These are phyloP conservation scores for Ceriops zippeliana DNA, from an alignment of 345 rosid genomes.

Conservation along the genomic window DNA sequence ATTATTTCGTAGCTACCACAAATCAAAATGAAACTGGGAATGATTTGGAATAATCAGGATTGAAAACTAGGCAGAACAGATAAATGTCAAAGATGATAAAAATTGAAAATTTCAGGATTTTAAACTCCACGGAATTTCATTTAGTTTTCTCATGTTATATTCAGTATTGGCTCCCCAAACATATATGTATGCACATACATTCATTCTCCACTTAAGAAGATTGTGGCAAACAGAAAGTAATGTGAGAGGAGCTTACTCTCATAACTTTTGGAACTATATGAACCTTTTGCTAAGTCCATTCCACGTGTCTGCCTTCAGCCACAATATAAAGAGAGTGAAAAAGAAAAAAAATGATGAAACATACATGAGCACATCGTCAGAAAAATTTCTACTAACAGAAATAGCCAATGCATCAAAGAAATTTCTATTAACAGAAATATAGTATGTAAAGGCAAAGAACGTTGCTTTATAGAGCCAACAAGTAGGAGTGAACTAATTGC, in stretches of 20 bases:
- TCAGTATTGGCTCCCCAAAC: too few species aligned
- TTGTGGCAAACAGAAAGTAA: conserved; percentile 6
- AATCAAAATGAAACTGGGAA: background rate
- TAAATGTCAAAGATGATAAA: background rate
- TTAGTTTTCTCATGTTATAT: too few species aligned
- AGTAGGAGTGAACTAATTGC: background rate
- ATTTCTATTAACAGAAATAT: background rate
- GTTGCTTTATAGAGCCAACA: background rate
- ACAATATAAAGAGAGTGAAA: conserved; percentile 16
- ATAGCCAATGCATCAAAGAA: conserved; percentile 1
- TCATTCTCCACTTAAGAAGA: background rate
- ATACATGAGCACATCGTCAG: background rate
- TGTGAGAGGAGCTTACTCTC: conserved; percentile 44
- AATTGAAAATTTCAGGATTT: too few species aligned
- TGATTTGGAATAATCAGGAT: background rate
- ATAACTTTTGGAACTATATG: conserved; percentile 14
- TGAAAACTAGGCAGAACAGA: background rate
- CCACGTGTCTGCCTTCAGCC: conserved; percentile 80
- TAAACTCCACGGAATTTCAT: too few species aligned
- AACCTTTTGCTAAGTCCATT: conserved; percentile 35
- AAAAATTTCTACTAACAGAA: background rate
- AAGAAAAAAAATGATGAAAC: conserved; percentile 28
- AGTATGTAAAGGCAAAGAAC: background rate
- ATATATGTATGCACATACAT: background rate
- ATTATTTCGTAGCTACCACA: background rate